Conservation (phyloP, 371 early-diverging fungal genomes). For the Mucor piriformis region DNA sequence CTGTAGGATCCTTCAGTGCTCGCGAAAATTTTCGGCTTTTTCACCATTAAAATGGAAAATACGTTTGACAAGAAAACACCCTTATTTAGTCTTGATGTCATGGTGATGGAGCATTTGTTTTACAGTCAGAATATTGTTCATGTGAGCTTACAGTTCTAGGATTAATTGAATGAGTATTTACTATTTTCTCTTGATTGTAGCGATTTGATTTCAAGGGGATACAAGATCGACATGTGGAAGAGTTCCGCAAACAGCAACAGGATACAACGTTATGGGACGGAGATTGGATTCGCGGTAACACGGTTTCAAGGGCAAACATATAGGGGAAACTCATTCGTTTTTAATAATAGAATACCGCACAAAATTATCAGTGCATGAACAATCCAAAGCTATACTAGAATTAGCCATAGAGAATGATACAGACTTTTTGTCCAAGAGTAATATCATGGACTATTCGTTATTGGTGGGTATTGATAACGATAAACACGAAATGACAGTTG, state of each 20-base stretch:
- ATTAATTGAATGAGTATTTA: neutral
- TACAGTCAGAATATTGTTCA: constrained; percentile 70
- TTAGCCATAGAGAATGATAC: constrained; percentile 83
- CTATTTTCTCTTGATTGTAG: constrained; percentile 23
- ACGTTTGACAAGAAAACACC: constrained; percentile 62
- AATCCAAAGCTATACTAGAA: constrained; percentile 77
- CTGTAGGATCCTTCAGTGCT: constrained; percentile 73
- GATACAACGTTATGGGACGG: constrained; percentile 67
- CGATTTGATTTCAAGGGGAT: constrained; percentile 93
- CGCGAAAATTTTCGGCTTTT: constrained; percentile 93
- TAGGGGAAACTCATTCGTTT: neutral
- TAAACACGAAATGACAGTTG: constrained; percentile 82
- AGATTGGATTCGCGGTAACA: constrained; percentile 66
- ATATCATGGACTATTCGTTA: constrained; percentile 95
- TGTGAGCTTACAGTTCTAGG: constrained; percentile 29
- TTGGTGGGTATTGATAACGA: constrained; percentile 86
- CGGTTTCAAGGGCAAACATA: neutral
- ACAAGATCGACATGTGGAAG: constrained; percentile 57
- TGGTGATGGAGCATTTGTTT: constrained; percentile 96
- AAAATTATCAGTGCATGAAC: constrained; percentile 58
- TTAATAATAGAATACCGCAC: constrained; percentile 29
- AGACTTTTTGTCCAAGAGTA: constrained; percentile 78
- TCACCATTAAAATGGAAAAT: constrained; percentile 79
- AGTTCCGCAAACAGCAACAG: constrained; percentile 35
- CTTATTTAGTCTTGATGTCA: constrained; percentile 73